Base-by-base conservation (phyloP, 129 eudicot species). In the Heracleum sosnowskyi region DNA sequence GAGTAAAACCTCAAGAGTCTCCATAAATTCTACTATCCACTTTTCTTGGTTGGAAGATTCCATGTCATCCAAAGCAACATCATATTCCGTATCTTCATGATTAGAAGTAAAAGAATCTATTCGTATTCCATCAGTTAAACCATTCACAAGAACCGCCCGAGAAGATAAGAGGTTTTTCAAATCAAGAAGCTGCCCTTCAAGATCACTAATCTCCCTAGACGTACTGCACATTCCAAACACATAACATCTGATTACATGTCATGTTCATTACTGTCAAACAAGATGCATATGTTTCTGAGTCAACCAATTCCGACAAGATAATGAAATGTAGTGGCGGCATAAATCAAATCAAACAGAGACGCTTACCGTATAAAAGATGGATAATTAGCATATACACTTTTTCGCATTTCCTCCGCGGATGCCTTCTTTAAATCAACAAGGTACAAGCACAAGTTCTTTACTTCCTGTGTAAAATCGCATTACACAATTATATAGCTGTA, bases 361-460 rank as follows among this genome's bases (percentile, higher is more conserved):
- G 78, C 72, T 78, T 71, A 92, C 99, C 97, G 89, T 53, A 95
- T 91, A 78, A 95, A 95, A 53, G 99, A 87, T 40, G 96, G 66
- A 83, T 95, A 95, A 76, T 95, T 95, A 75, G 99, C 99, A 85
- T 95, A 95, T 11, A 95, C 97, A 79, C 96, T 95, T 82, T 86
- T 95, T n/a, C 99, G 93, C 98, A 94, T 94, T 80, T 94, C 97
- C 88, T 94, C 98, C 31, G 98, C 97, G 8, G 98, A 94, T 31
- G 92, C 99, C 81, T 92, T 92, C 91, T 89, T 90, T 63, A 95
- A 79, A 78, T 89, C 95, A 12, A 85, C 64, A 68, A 95, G 97
- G 82, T 89, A 79, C 29, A 53, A 18, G 79, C 87, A 84, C 77
- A 95, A 76, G 31, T 83, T 92, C 86, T 83, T 95, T 69, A 93